Base-by-base conservation (phyloP, 139 green algal species). In the Prasinococcaceae sp. region DNA sequence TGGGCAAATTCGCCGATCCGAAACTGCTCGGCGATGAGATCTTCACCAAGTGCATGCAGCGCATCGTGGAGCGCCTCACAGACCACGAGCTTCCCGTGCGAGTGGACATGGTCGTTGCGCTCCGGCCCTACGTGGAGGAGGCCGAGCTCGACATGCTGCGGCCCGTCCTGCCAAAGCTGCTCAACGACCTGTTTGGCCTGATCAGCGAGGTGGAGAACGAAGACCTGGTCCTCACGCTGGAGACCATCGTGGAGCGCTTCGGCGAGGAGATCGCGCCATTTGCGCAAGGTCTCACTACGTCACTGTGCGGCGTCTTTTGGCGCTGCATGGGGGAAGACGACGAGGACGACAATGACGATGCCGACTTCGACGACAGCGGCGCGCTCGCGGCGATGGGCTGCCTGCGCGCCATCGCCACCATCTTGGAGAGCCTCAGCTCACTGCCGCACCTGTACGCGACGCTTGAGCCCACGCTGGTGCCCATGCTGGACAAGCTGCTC, bases 201-300 rank as follows among this genome's bases (percentile, higher is more conserved):
- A 93, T 92, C 79, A 63, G 78, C 44, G 74, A 94, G 74, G 82
- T 90, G 50, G 65, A 69, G 41, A 69, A 53, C 32, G 60, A 75
- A 23, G 65, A 72, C 56, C 36, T 98, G 26, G 83, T 94, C 35
- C 81, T 81, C 60, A 92, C 85, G 5, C 69, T 98, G 48, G 90
- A 98, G 68, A 77, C 78, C 1, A 74, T 97, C 38, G 84, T 97
- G 28, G 87, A 98, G 37, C 92, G 87, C 65, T 90, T 97, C 66
- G 79, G 73, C 12, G 76, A 84, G 35, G 81, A 86, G 32, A 93
- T 98, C 50, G 84, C 79, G 16, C 90, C 90, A 28, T 97, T 84
- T 58, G 88, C 88, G 1, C 30, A 82, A 8, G 69, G 70, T 19
- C 64, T 98, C 33, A 67, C n/a, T n/a, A n/a, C n/a, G 10, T 30